Evolutionary conservation across 345 rosid species (phyloP), one percentile per base, ranked within the genome.

Genomic region (Gossypium raimondii): DNA sequence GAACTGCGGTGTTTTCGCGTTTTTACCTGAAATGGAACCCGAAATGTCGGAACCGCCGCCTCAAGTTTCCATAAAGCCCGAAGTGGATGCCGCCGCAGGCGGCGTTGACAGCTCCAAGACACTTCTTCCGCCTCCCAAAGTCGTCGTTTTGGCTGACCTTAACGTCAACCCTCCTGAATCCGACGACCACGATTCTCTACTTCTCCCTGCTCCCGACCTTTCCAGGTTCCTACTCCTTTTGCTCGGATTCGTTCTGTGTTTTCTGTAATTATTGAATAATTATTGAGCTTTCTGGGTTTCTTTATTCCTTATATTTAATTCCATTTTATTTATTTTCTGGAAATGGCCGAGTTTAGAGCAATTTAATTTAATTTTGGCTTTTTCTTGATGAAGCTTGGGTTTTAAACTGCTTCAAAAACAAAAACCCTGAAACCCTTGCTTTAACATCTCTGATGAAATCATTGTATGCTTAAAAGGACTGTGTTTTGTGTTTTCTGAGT

Each of bases 141-240:
- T 85, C 64, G 88, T 88, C 78, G 86, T 94, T 72, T 76, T 94
- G 74, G 98, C 98, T 52, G 99, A 92, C 91, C 96, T 92, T 76
- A 95, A 90, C 85, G 88, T 82, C 84, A 85, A 92, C 74, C 98
- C 97, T 83, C 94, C 94, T 17, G 91, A 89, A 70, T 68, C 87
- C 64, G 98, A 92, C 77, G 83, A 86, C 68, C 81, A 75, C 51
- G 83, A 88, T 22, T 73, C 90, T 16, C 34, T 73, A 65, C 83
- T 67, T 66, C 43, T 62, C 27, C 48, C 88, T 29, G 78, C 77
- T 55, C 83, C 87, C n/a, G 73, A 78, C 67, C 67, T 76, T 77
- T 10, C 87, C 78, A 89, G 91, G 95, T 89, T 67, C 8, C 63
- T 18, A 25, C 16, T 1, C 18, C 76, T n/a, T 45, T 59, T 10